These are phyloP conservation scores for Apiotrichum akiyoshidainum DNA, from an alignment of 1,284 basidiomycete species.

Conservation along the genomic window DNA sequence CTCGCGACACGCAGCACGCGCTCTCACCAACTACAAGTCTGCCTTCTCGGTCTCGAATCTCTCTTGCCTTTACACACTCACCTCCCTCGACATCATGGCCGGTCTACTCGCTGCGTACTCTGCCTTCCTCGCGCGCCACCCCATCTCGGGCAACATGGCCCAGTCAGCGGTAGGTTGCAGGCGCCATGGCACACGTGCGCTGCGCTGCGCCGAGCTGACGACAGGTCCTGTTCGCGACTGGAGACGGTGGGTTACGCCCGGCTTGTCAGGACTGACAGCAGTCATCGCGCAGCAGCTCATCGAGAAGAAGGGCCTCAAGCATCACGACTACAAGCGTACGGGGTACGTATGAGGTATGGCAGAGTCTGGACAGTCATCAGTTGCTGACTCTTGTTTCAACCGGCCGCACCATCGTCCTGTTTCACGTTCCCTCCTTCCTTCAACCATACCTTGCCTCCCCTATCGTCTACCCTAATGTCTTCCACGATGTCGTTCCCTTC, in stretches of 20 bases:
- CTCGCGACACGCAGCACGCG: too few species aligned
- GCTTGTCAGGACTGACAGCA: conserved; percentile 7
- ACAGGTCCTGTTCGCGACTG: conserved; percentile 52
- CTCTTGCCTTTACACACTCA: not conserved
- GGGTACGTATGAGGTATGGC: conserved; percentile 36
- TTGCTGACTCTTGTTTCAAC: not conserved
- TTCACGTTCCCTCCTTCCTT: not conserved
- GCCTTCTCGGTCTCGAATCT: not conserved
- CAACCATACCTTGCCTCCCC: not conserved
- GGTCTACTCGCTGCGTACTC: conserved; percentile 40
- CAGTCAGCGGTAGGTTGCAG: conserved; percentile 49
- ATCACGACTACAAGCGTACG: conserved; percentile 51
- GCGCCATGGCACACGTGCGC: not conserved
- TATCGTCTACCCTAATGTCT: not conserved
- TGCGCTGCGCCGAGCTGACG: not conserved
- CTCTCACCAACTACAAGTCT: too few species aligned
- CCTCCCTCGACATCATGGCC: conserved; percentile 33
- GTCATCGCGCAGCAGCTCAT: conserved; percentile 55
- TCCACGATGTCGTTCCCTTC: not conserved
- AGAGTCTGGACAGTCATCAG: not conserved
- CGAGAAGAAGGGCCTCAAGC: conserved; percentile 50
- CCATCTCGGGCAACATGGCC: conserved; percentile 44
- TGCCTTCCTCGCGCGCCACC: conserved; percentile 38
- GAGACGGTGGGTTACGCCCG: conserved; percentile 40
- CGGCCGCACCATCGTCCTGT: not conserved